Evolutionary conservation across 2,329 filamentous ascomycete species (phyloP), one percentile per base, ranked within the genome.

Genomic region (Trematosphaeria pertusa): DNA sequence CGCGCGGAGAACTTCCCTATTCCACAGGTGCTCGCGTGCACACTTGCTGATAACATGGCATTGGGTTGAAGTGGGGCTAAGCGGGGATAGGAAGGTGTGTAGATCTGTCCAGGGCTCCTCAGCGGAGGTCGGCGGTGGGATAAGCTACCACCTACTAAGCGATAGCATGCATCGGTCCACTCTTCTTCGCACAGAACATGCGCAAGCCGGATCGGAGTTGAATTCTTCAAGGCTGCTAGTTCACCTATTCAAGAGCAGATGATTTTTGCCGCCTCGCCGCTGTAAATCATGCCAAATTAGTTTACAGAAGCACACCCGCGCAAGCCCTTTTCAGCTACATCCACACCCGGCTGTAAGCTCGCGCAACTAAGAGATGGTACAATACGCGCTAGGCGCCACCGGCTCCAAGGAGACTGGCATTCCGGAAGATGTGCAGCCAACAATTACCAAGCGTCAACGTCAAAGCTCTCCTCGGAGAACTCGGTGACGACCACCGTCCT

Each of bases 401-500:
- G 17, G 30, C 14, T 1, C 9, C n/a, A 39, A 38, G 9, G 26
- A 30, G 22, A 18, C n/a, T n/a, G n/a, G n/a, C n/a, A n/a, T n/a
- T n/a, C n/a, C n/a, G n/a, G n/a, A n/a, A n/a, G n/a, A n/a, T n/a
- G n/a, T n/a, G n/a, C n/a, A n/a, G n/a, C n/a, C n/a, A n/a, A n/a
- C n/a, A 24, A 20, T 56, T 85, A 96, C 90, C 91, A 96, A 37
- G 91, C 90, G 63, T 84, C 84, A 47, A 95, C 88, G 65, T 97
- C 93, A 62, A 97, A 97, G 69, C 96, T 96, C 75, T 97, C 93
- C 86, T 97, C 95, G 17, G 91, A 89, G 72, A 97, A 99, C 75
- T 94, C 97, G 3, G 94, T 97, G 2, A 90, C 91, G 10, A 99
- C 91, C 20, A 99, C 95, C 3, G 94, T 99, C 61, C 95, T 85